Percentiles rank a stretch among this genome's conserved stretches.
Conservation (phyloP, 208 protist genomes). For the Acanthamoeba lenticulata region DNA sequence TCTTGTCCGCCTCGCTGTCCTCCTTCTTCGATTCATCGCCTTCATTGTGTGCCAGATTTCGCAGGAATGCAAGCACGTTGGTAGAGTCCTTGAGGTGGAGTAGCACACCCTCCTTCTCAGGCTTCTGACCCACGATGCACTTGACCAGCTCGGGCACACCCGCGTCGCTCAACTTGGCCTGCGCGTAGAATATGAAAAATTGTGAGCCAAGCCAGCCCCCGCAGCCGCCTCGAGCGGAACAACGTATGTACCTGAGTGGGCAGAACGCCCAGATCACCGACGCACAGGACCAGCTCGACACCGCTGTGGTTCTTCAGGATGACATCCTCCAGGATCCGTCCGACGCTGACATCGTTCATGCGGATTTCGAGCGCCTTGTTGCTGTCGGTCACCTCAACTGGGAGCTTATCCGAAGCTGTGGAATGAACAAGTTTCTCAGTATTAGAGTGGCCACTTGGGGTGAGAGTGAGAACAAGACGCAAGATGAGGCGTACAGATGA, state of each 20-base stretch:
- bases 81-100: conserved; percentile 34
- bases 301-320: not conserved
- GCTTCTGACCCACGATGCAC: conserved; percentile 55
- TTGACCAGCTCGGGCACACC: not conserved
- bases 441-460: not conserved
- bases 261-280: conserved; percentile 8
- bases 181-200: not conserved
- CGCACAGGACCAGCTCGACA: not conserved
- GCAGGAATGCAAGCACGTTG: conserved; percentile 1
- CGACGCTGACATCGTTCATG: conserved; percentile 31
- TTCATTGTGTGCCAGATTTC: not conserved
- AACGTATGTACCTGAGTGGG: not conserved
- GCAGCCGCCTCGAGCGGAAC: not conserved
- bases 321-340: not conserved
- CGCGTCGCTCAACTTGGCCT: not conserved
- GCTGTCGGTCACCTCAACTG: not conserved
- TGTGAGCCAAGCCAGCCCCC: not conserved
- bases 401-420: not conserved
- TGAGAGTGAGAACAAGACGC: not conserved
- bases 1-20: not conserved
- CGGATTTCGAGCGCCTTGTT: conserved; percentile 34
- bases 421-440: not conserved
- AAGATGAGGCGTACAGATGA: not conserved
- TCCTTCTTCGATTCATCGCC: not conserved
- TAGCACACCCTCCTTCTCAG: not conserved